A percentile compares a stretch with the other conserved stretches of the same genome.
These are phyloP conservation scores for Tephrocybe sp. DNA, from an alignment of 768 basidiomycete genomes.

Conservation along the genomic window DNA sequence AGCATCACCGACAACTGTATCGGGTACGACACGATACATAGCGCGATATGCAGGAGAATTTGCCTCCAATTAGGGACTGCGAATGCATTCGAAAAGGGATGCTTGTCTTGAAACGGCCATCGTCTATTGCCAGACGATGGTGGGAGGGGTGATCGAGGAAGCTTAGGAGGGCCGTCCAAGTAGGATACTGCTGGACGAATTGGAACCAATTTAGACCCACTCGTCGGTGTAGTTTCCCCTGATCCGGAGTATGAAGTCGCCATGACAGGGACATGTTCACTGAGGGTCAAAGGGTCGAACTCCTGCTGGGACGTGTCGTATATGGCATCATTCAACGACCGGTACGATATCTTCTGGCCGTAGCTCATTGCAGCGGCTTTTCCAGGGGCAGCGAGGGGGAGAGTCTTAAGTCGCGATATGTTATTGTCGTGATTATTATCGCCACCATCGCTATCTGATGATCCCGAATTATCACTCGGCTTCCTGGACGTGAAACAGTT, in stretches of 20 bases:
- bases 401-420: not conserved
- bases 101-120: constrained; percentile 13
- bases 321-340: constrained; percentile 9
- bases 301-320: constrained; percentile 12
- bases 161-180: constrained; percentile 8
- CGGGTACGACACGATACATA: constrained; percentile 35
- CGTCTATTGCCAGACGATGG: constrained; percentile 10
- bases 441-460: too few species aligned
- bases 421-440: not conserved
- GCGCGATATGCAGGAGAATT: constrained; percentile 27
- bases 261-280: not conserved
- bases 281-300: constrained; percentile 11
- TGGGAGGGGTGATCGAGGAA: constrained; percentile 8
- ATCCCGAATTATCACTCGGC: too few species aligned
- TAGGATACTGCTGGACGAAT: constrained; percentile 4
- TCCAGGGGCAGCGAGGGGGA: not conserved
- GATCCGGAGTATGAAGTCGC: not conserved
- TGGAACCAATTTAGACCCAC: not conserved
- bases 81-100: constrained; percentile 30
- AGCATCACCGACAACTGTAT: constrained; percentile 29
- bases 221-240: not conserved
- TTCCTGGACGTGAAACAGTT: not conserved
- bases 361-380: constrained; percentile 2
- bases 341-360: constrained; percentile 9
- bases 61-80: constrained; percentile 34